Conservation (phyloP, 441 rosid genomes). For the Arabidopsis lyrata region DNA sequence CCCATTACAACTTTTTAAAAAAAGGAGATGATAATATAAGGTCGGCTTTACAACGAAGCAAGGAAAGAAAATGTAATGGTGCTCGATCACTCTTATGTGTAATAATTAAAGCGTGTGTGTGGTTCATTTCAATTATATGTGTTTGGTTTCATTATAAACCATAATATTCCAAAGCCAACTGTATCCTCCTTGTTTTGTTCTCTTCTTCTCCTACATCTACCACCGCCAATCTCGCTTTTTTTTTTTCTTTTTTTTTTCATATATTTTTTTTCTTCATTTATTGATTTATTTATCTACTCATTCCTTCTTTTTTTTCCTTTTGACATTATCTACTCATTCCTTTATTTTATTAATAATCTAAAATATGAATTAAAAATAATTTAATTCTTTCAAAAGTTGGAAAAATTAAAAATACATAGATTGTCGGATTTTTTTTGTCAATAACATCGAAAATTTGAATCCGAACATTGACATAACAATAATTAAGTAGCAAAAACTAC, state of each 20-base stretch:
- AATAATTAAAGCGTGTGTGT: conserved; percentile 44
- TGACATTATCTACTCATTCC: too few relatives aligned
- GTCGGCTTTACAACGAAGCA: conserved; percentile 49
- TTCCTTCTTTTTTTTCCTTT: background rate
- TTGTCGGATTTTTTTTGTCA: too few relatives aligned
- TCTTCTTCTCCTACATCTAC: conserved; percentile 38
- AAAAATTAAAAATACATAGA: too few relatives aligned
- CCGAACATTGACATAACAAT: too few relatives aligned
- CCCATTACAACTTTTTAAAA: background rate
- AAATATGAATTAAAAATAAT: too few relatives aligned
- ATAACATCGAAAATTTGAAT: too few relatives aligned
- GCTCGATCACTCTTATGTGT: conserved; percentile 41
- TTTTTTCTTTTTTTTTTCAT: background rate
- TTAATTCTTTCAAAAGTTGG: too few relatives aligned
- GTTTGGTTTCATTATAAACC: conserved; percentile 47
- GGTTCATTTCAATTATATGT: conserved; percentile 43
- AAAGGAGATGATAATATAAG: conserved; percentile 31
- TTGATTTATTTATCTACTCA: conserved; percentile 25
- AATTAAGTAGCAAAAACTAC: too few relatives aligned
- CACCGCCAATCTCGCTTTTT: conserved; percentile 58
- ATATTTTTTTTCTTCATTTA: background rate
- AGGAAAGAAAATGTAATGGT: conserved; percentile 43
- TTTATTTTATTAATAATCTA: too few relatives aligned
- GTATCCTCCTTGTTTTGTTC: conserved; percentile 45
- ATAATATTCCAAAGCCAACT: conserved; percentile 72